These are phyloP conservation scores for Coprinopsis marcescibilis DNA, from an alignment of 768 basidiomycete genomes.

Conservation along the genomic window DNA sequence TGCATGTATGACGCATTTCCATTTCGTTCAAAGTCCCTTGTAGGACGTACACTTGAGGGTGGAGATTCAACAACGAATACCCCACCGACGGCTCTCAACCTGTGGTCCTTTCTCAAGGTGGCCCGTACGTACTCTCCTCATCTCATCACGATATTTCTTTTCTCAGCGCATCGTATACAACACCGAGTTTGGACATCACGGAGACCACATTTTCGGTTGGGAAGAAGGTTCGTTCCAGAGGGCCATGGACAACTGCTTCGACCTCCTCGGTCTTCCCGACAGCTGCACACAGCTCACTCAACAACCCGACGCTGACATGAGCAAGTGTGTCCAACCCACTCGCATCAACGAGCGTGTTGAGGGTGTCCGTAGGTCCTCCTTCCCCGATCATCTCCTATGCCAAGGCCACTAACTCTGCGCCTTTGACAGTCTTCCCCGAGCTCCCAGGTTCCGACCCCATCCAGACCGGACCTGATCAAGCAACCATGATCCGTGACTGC, in stretches of 20 bases:
- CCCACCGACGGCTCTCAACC: conserved; percentile 10
- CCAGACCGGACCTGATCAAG: neutral
- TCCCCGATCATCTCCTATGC: neutral
- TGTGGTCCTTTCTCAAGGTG: conserved; percentile 9
- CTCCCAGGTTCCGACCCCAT: conserved; percentile 5
- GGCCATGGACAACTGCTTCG: conserved; percentile 13
- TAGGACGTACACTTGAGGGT: no score
- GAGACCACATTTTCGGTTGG: conserved; percentile 12
- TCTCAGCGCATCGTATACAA: neutral
- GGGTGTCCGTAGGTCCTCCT: neutral
- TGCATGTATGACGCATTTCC: no score
- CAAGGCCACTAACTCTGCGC: neutral
- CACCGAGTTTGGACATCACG: conserved; percentile 12
- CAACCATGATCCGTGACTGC: conserved; percentile 1
- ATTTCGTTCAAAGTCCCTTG: no score
- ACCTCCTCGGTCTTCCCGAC: conserved; percentile 9
- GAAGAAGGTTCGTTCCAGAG: conserved; percentile 8
- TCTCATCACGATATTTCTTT: neutral
- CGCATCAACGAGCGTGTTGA: conserved; percentile 1
- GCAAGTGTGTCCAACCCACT: neutral
- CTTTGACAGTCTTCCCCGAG: neutral
- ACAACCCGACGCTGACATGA: neutral
- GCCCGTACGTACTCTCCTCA: conserved; percentile 4
- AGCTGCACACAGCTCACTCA: neutral
- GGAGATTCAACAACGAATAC: conserved; percentile 10